phyloP scores from a whole-genome alignment of 345 rosid species.

The Salix viminalis region DNA sequence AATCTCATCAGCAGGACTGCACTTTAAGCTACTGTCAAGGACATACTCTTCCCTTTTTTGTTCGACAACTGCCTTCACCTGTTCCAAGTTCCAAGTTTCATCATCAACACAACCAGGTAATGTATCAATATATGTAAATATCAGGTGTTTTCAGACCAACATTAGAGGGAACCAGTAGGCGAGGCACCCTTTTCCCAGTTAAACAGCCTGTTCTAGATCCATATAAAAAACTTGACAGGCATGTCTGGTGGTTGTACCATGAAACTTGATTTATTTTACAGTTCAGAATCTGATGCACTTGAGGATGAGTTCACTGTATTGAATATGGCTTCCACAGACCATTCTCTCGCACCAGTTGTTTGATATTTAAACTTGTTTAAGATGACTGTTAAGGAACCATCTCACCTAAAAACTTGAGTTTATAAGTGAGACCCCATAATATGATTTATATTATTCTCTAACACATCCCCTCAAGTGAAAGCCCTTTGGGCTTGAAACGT shows the following conservation, averaged over 20 bases:
- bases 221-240: not conserved
- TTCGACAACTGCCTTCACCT: constrained; percentile 70
- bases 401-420: no score
- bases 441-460: no score
- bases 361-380: not conserved
- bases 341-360: not conserved
- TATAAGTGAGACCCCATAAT: no score
- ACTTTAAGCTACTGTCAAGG: constrained; percentile 51
- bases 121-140: not conserved
- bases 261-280: not conserved
- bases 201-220: not conserved
- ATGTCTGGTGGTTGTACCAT: not conserved
- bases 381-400: no score
- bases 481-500: no score
- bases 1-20: constrained; percentile 51
- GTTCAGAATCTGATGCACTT: not conserved
- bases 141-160: not conserved
- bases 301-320: not conserved
- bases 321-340: not conserved
- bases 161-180: not conserved
- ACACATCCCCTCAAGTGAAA: no score
- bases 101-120: not conserved
- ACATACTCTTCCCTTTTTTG: constrained; percentile 61
- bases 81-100: constrained; percentile 23
- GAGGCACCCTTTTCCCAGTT: not conserved